A percentile compares a stretch with the other conserved stretches of the same genome.
phyloP scores from a whole-genome alignment of 495 filamentous ascomycete genomes.

The Daldinia loculata region DNA sequence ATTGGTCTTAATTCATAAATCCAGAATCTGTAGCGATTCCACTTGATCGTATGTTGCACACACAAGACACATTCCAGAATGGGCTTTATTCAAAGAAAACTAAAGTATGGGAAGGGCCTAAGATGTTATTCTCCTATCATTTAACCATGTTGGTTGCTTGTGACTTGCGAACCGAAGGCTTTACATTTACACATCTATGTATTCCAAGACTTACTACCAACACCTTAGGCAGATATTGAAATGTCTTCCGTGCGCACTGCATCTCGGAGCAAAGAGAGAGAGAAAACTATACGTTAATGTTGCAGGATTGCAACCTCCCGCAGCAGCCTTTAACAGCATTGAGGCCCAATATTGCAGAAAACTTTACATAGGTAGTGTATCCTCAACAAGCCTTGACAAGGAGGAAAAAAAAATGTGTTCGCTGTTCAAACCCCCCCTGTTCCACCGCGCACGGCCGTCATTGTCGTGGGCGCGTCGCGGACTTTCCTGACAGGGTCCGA shows the following conservation, averaged over 20 bases:
- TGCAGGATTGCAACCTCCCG: slow-evolving; percentile 36
- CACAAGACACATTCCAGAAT: slow-evolving; percentile 29
- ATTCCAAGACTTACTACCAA: neutral
- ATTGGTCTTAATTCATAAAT: slow-evolving; percentile 24
- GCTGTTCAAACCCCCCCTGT: slow-evolving; percentile 22
- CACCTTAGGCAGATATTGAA: neutral
- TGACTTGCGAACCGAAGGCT: slow-evolving; percentile 14
- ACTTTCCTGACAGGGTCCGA: slow-evolving; percentile 26
- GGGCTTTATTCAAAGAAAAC: slow-evolving; percentile 5
- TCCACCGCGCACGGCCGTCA: slow-evolving; percentile 18
- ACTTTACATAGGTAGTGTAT: neutral
- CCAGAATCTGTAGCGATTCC: slow-evolving; percentile 14
- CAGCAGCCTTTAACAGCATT: slow-evolving; percentile 19
- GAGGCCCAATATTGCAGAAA: slow-evolving; percentile 28
- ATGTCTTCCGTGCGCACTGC: slow-evolving; percentile 20
- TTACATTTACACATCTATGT: no score
- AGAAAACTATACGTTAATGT: slow-evolving; percentile 14
- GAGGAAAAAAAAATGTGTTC: slow-evolving; percentile 13
- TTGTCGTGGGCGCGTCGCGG: slow-evolving; percentile 38
- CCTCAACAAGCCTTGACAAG: slow-evolving; percentile 7
- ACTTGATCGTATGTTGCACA: slow-evolving; percentile 24
- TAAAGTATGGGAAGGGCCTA: neutral
- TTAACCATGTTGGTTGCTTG: slow-evolving; percentile 4
- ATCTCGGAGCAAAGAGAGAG: slow-evolving; percentile 19
- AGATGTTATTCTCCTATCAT: neutral